These are phyloP conservation scores for Candida parachauliodes DNA, from an alignment of 805 yeast species.

Conservation along the genomic window DNA sequence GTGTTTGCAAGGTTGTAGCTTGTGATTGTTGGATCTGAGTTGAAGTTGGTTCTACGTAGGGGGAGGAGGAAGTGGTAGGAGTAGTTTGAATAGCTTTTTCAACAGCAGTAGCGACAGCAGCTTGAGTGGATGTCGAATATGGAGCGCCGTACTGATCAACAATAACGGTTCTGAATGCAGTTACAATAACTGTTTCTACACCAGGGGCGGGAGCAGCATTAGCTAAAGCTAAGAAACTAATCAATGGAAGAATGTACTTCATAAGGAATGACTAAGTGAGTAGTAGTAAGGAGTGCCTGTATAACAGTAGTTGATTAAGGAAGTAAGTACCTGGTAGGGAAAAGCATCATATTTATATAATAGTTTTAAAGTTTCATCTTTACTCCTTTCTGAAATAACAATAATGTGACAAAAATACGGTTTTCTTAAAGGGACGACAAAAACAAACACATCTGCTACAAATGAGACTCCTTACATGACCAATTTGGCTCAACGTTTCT, in stretches of 20 bases:
- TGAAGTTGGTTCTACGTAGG: neutral
- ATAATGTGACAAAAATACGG: no score
- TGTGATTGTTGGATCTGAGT: neutral
- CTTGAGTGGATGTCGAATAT: conserved; percentile 6
- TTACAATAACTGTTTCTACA: conserved; percentile 20
- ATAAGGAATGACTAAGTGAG: conserved; percentile 14
- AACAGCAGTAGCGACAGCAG: conserved; percentile 10
- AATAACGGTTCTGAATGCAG: conserved; percentile 20
- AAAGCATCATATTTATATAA: no score
- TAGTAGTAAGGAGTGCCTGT: conserved; percentile 8
- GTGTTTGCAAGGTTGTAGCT: neutral
- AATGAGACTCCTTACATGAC: no score
- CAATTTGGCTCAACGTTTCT: no score
- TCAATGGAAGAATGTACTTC: conserved; percentile 12
- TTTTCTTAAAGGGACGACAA: no score
- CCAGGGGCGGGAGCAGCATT: conserved; percentile 24
- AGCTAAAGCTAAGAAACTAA: conserved; percentile 15
- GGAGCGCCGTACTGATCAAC: conserved; percentile 12
- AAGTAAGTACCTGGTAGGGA: no score
- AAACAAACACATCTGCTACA: no score
- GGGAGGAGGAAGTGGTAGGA: conserved; percentile 4
- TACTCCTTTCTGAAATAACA: no score
- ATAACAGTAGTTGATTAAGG: conserved; percentile 1
- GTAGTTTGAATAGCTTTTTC: conserved; percentile 10
- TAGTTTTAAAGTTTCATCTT: no score